Base-by-base conservation (phyloP, 129 eudicot genomes). In the Flaveria linearis region DNA sequence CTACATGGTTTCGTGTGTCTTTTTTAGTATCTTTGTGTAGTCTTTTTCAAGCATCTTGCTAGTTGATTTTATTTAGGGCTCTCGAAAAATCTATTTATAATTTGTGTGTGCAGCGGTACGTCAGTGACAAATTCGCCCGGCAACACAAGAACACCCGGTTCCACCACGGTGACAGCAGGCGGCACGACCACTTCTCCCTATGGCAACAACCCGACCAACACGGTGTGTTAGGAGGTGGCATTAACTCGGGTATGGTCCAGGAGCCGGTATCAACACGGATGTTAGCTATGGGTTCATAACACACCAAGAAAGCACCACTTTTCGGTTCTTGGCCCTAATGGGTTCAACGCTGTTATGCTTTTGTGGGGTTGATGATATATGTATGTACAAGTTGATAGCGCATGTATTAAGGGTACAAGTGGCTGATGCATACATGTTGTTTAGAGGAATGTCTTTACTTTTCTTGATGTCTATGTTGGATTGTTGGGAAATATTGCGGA, bases 161-260 rank as follows among this genome's bases (percentile, higher is more conserved):
- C 83, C 13, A 80, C 83, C 15, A 74, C 80, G 16, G 75, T 80
- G 76, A 80, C 84, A 14, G 16, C 84, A 18, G 84, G 84, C 7
- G 52, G 79, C 80, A 53, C 73, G 42, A 80, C 70, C 70, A 74
- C 69, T 26, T 72, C 83, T 56, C 84, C 79, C 3, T 80, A 73
- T 18, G 84, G 84, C 52, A 80, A 72, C 78, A 79, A 72, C 78
- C 83, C 83, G 41, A 65, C 74, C 68, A 80, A 80, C 79, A 80
- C 0, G 84, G 84, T 1, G 75, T 74, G 42, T 55, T 80, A 56
- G 84, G 80, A 43, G 84, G 84, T 13, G 84, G 84, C 5, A 30
- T 28, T 58, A 78, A 74, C 7, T 0, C 75, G 18, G 84, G 83
- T 20, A 51, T 80, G 83, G 84, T 45, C 76, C 84, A 2, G 80